These are phyloP conservation scores for Lasiosphaeriaceae sp. DNA, from an alignment of 495 filamentous ascomycete genomes.

Conservation along the genomic window DNA sequence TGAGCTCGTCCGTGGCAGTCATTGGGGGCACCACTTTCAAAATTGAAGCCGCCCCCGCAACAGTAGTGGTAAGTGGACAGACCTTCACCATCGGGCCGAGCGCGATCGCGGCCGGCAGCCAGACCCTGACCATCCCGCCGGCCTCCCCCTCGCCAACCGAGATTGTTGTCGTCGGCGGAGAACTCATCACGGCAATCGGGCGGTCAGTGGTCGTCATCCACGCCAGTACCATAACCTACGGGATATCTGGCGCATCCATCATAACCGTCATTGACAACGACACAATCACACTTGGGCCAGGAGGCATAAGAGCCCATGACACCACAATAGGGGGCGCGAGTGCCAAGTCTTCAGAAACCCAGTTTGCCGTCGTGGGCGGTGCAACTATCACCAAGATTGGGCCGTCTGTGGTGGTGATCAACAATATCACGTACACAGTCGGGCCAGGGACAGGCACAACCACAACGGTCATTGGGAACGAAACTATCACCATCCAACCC, in stretches of 20 bases:
- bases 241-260: slow-evolving; percentile 11
- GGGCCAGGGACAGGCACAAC: slow-evolving; percentile 29
- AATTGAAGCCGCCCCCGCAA: slow-evolving; percentile 24
- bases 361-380: slow-evolving; percentile 43
- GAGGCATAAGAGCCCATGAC: slow-evolving; percentile 37
- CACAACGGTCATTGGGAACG: slow-evolving; percentile 39
- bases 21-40: slow-evolving; percentile 46
- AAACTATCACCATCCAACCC: slow-evolving; percentile 45
- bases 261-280: slow-evolving; percentile 40
- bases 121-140: slow-evolving; percentile 34
- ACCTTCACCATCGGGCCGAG: slow-evolving; percentile 44
- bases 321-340: slow-evolving; percentile 39
- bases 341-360: slow-evolving; percentile 30
- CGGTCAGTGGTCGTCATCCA: slow-evolving; percentile 39
- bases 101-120: slow-evolving; percentile 34
- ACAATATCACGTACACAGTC: slow-evolving; percentile 42
- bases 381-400: slow-evolving; percentile 46
- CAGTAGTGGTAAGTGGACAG: slow-evolving; percentile 29
- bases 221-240: slow-evolving; percentile 41
- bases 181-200: slow-evolving; percentile 45
- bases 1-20: slow-evolving; percentile 38
- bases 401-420: slow-evolving; percentile 46
- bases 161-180: slow-evolving; percentile 41
- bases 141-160: slow-evolving; percentile 34
- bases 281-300: slow-evolving; percentile 43